Percentiles rank a stretch among this genome's conserved stretches.
These are phyloP conservation scores for thale cress (Arabidopsis thaliana) DNA, from an alignment of 345 rosid species.

Conservation along the genomic window DNA sequence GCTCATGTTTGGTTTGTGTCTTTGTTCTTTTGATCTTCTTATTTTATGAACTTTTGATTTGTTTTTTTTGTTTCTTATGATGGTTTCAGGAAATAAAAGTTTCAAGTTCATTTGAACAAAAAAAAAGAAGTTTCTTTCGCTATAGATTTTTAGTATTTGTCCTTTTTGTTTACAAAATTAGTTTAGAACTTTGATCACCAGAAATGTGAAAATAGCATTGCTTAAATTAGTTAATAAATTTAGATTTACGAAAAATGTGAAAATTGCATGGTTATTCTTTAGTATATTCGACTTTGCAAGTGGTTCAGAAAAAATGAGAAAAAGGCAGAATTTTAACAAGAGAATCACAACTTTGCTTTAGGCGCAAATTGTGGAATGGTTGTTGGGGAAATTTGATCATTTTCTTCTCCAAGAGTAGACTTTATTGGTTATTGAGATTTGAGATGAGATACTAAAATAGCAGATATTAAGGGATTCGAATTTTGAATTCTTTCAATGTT, in stretches of 20 bases:
- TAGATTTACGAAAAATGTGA: slow-evolving; percentile 17
- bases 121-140: no score
- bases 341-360: background rate
- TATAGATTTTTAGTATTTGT: background rate
- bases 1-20: slow-evolving; percentile 19
- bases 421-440: slow-evolving; percentile 1
- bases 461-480: background rate
- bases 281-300: background rate
- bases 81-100: slow-evolving; percentile 19
- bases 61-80: background rate
- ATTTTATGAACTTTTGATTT: slow-evolving; percentile 13
- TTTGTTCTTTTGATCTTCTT: slow-evolving; percentile 14
- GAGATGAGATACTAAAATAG: background rate
- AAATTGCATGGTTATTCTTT: slow-evolving; percentile 41
- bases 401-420: background rate
- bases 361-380: slow-evolving; percentile 25
- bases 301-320: background rate
- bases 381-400: background rate
- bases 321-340: background rate
- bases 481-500: background rate
- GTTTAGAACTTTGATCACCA: background rate
- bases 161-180: background rate
- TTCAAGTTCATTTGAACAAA: background rate
- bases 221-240: background rate
- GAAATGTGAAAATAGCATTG: slow-evolving; percentile 48